Evolutionary conservation across 106 monocot genomes (phyloP), one percentile per base, ranked within the genome.

Genomic region (Agapanthus africanus): DNA sequence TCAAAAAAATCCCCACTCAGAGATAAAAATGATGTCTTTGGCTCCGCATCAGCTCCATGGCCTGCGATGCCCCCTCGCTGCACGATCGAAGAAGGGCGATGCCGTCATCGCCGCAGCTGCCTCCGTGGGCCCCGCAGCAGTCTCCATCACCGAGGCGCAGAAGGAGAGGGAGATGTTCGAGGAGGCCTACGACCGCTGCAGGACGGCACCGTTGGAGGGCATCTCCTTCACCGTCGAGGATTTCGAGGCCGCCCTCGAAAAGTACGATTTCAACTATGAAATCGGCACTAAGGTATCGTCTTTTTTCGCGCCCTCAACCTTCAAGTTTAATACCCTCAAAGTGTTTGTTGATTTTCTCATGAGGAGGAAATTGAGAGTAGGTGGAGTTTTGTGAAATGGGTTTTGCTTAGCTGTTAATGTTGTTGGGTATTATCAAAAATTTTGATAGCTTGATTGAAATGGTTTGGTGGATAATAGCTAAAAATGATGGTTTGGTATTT

Each of bases 101-200:
- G 18, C 50, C 46, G 11, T 60, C 73, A 23, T 47, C 31, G 39
- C 62, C 38, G 23, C 25, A 46, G 35, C 67, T 35, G 63, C 74
- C 3, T 69, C 69, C 14, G 54, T 64, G 5, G 44, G 66, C 50
- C 21, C 63, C 50, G 73, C 74, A 26, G 80, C 81, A 33, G 71
- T 91, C 67, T 80, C 88, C 47, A 66, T 91, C 26, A 91, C 85
- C 10, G 41, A 75, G 14, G 86, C 59, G 6, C 81, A 88, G 76
- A 83, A 74, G 80, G 87, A 92, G 89, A 81, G 79, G 75, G 79
- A 90, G 75, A 28, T 87, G 50, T 92, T 99, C 78, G 92, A 92
- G 68, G 92, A 87, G 37, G 92, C 92, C 46, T 79, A 70, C 74
- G 84, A 89, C 4, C 63, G 83, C 9, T 89, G 89, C 72, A 79